These are phyloP conservation scores for Scutellaria galericulata DNA, from an alignment of 257 asterid genomes.

Conservation along the genomic window DNA sequence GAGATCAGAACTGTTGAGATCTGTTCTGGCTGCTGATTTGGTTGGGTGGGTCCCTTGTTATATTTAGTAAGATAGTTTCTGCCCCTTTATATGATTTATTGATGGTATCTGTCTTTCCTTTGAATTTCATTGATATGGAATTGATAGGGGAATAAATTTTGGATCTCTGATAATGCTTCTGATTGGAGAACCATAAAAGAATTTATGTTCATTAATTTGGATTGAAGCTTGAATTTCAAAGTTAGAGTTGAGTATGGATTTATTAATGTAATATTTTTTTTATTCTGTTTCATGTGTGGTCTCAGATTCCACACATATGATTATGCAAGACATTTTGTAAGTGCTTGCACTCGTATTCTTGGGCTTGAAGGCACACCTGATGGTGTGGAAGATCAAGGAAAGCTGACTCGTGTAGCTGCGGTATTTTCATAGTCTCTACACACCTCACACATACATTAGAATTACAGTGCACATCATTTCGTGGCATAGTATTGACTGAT, in stretches of 20 bases:
- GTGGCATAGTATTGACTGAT: slow-evolving; percentile 25
- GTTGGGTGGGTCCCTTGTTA: slow-evolving; percentile 66
- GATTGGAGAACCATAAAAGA: neutral
- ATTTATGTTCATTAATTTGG: neutral
- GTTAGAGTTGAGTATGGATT: neutral
- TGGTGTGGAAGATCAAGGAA: slow-evolving; percentile 95
- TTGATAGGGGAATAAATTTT: neutral
- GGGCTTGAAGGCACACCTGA: slow-evolving; percentile 98
- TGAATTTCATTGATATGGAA: neutral
- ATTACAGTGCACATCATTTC: neutral
- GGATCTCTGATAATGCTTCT: neutral
- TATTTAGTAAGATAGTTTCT: slow-evolving; percentile 1
- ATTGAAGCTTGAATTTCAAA: no score
- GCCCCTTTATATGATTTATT: neutral
- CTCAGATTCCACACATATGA: slow-evolving; percentile 87
- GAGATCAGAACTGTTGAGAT: slow-evolving; percentile 77
- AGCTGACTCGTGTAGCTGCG: slow-evolving; percentile 92
- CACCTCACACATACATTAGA: slow-evolving; percentile 30
- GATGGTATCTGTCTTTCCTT: neutral
- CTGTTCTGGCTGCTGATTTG: slow-evolving; percentile 90
- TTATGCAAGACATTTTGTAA: slow-evolving; percentile 91
- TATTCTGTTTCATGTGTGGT: slow-evolving; percentile 21
- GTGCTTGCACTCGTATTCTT: slow-evolving; percentile 93
- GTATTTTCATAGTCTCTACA: slow-evolving; percentile 45
- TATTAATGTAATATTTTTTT: neutral